Percentiles rank a stretch among this genome's conserved stretches.
Conservation (phyloP, 495 filamentous ascomycete genomes). For the Jackrogersella minutella region DNA sequence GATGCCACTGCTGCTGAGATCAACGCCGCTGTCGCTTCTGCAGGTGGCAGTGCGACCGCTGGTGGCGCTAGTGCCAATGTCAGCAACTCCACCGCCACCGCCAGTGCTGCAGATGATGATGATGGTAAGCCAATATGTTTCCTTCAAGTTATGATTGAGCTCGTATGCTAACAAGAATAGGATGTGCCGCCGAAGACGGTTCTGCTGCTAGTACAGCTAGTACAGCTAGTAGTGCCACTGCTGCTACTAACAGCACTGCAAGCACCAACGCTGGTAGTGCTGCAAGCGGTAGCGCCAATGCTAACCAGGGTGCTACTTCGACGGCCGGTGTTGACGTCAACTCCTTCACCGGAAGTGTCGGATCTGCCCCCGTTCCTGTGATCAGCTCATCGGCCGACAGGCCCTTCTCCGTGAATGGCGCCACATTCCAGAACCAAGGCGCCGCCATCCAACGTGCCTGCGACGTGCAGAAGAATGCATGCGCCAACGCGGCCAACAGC, state of each 20-base stretch:
- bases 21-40: conserved; percentile 56
- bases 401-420: conserved; percentile 64
- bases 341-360: conserved; percentile 64
- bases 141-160: neutral
- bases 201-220: conserved; percentile 12
- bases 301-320: neutral
- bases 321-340: conserved; percentile 58
- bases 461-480: conserved; percentile 64
- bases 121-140: conserved; percentile 22
- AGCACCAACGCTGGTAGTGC: no score
- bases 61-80: conserved; percentile 4
- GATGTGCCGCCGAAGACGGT: conserved; percentile 36
- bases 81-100: neutral
- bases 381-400: conserved; percentile 53
- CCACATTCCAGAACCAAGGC: conserved; percentile 58
- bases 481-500: conserved; percentile 63
- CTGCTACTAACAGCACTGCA: neutral
- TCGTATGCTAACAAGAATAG: conserved; percentile 46
- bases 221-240: neutral
- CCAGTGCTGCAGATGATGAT: conserved; percentile 19
- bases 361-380: conserved; percentile 60
- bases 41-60: conserved; percentile 21
- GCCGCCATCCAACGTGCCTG: conserved; percentile 63
- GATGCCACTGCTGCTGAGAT: conserved; percentile 66
- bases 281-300: neutral